Percentiles rank a stretch among this genome's conserved stretches.
Conservation (phyloP, 257 asterid genomes). For the Sherardia arvensis region DNA sequence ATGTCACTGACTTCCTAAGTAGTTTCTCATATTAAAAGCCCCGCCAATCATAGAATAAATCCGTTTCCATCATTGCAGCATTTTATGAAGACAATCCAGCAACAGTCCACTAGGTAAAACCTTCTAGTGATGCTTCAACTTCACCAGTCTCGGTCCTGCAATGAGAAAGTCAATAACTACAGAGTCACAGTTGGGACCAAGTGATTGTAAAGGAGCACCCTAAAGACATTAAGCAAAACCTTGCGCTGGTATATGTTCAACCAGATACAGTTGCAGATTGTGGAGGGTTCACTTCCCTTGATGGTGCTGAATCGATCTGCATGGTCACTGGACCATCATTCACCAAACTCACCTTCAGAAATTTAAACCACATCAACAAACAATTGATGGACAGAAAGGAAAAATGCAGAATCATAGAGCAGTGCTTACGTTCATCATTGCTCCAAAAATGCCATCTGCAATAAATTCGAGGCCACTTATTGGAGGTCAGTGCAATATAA, state of each 20-base stretch:
- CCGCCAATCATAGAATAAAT: background rate
- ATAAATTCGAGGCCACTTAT: background rate
- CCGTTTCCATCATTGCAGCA: background rate
- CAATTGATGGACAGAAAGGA: background rate
- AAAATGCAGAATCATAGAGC: constrained; percentile 10
- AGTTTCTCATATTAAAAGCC: too few relatives aligned
- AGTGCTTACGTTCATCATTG: constrained; percentile 75
- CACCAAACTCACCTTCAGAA: constrained; percentile 63
- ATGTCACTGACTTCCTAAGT: background rate
- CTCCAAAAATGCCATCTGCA: constrained; percentile 89
- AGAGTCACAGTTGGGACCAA: background rate
- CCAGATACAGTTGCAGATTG: background rate
- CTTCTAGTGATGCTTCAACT: constrained; percentile 5
- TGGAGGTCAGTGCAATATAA: background rate
- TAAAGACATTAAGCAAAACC: background rate
- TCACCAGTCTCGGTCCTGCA: constrained; percentile 7
- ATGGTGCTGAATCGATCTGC: constrained; percentile 77
- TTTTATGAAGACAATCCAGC: background rate
- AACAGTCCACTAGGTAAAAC: background rate
- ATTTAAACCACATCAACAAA: constrained; percentile 7
- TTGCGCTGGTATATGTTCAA: background rate
- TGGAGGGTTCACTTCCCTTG: constrained; percentile 30
- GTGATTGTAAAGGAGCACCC: background rate
- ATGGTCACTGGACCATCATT: constrained; percentile 93
- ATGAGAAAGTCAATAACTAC: background rate